Base-by-base conservation (phyloP, 148 eudicot species). In the Fallopia convolvulus region DNA sequence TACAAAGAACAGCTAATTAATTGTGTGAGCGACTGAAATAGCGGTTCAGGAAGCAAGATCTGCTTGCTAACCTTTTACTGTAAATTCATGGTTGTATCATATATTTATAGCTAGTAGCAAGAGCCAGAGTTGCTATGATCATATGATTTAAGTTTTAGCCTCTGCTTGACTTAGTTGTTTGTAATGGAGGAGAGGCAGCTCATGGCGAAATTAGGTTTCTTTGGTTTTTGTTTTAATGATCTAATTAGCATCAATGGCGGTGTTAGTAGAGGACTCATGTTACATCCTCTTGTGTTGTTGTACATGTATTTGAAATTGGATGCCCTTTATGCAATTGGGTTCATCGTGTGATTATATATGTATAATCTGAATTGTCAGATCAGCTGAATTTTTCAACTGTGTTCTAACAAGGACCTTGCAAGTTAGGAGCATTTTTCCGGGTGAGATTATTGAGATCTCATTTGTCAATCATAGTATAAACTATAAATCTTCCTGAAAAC, bases 1-100 rank as follows among this genome's bases (percentile, higher is more conserved):
- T 68, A 68, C 72, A 68, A 36, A 36, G 21, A 68, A 14, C 20
- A 68, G 72, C 72, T 68, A 39, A 68, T 26, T 68, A 39, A 68
- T 26, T 12, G 68, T 68, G 13, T 65, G 70, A 13, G n/a, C 41
- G 41, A 65, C 70, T 65, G 70, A 32, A 65, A 58, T n/a, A 13
- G 70, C 36, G 46, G 72, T 68, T 68, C 72, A 68, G 44, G 72
- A 68, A 39, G 72, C 72, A 36, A 68, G 20, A 36, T 68, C 44
- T 36, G 72, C 72, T 68, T 68, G 72, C 72, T 68, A 68, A 68
- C 72, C 72, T 61, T 17, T 68, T 68, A 68, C 44, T 68, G 72
- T 68, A 68, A 68, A 68, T 68, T 36, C 72, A 33, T 68, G 72
- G 17, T 36, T 68, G 72, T 68, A 68, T 39, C 46, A 15, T 68